Evolutionary conservation across 352 stramenopile species (phyloP), one percentile per base, ranked within the genome.

Genomic region (Phytopythium kandeliae): DNA sequence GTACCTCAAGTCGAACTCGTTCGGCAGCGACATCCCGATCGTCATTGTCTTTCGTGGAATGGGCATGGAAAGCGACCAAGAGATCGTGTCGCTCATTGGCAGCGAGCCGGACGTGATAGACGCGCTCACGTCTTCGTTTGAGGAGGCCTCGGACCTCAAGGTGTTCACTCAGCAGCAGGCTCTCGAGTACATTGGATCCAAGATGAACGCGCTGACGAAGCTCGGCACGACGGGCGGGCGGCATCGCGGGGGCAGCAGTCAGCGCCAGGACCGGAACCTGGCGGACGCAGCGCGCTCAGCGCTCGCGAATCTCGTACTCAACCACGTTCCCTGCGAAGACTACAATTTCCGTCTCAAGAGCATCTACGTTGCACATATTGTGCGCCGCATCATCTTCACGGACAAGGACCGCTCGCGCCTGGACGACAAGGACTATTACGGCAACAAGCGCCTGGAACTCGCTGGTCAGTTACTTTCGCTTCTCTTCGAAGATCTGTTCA

Each of bases 371-470:
- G 92, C 91, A 13, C 95, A 99, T 65, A 99, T 99, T 75, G 92
- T 98, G 30, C 81, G 97, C 24, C 85, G 96, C 41, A 86, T 96
- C 48, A 71, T 95, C 25, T 78, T 86, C 45, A 95, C 85, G 22
- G 82, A 94, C 63, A 88, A 87, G 60, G 81, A 95, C 58, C 74
- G 92, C 49, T 92, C 80, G 53, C 80, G 78, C 9, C 71, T 99
- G 46, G 96, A 98, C 65, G 96, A 99, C 71, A 99, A 99, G 69
- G 97, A 99, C 73, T 99, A 99, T 73, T 99, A 99, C 62, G 97
- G 97, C 22, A 99, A 99, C 74, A 99, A 99, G 73, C 86, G 97
- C 48, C 70, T 99, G n/a, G 97, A 99, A 65, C 78, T 99, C 22
- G 96, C 97, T 11, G 97, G 97, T 24, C 97, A 98, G 73, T 70